Base-by-base conservation (phyloP, 169 alveolate species). In the Cryptosporidium ubiquitum region DNA sequence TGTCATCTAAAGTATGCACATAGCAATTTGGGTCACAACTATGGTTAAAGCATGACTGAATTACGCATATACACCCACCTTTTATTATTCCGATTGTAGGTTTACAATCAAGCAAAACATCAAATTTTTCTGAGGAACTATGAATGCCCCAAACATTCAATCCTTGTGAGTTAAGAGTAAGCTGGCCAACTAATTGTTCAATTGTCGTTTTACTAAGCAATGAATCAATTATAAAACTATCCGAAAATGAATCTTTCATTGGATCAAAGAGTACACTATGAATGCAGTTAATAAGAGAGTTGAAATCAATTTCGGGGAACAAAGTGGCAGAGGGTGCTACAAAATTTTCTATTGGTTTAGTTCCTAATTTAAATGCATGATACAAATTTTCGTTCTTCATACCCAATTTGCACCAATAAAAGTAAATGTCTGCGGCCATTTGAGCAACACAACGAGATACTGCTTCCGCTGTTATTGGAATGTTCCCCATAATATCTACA, bases 11-110 rank as follows among this genome's bases (percentile, higher is more conserved):
- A 16, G 84, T 35, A 26, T 70, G 55, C 5, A 86, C 89, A 58
- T 55, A 47, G 70, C 94, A 91, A 51, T 86, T 91, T 29, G 94
- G 94, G 39, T 39, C 75, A 75, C 94, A 91, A 70, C 94, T 91
- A 89, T 91, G 94, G 47, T 91, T 91, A 69, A 84, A 91, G 70
- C 94, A 91, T 12, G 94, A 70, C 68, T 91, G 94, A 61, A 91
- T 84, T 57, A 73, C 61, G 61, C 86, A 91, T 29, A 91, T 64
- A 31, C 94, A 91, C 12, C 93, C 94, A 18, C 91, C 94, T 55
- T 84, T 75, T 29, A 91, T 58, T 18, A 91, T 20, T 69, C 51
- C 47, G 51, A 60, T 75, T 5, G 68, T 16, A 69, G 58, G 70
- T 1, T 68, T 68, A 33, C 37, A 5, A 5, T 79, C 61, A 3